Conservation (phyloP, 2,329 filamentous ascomycete species). For the Colletotrichum orchidophilum region DNA sequence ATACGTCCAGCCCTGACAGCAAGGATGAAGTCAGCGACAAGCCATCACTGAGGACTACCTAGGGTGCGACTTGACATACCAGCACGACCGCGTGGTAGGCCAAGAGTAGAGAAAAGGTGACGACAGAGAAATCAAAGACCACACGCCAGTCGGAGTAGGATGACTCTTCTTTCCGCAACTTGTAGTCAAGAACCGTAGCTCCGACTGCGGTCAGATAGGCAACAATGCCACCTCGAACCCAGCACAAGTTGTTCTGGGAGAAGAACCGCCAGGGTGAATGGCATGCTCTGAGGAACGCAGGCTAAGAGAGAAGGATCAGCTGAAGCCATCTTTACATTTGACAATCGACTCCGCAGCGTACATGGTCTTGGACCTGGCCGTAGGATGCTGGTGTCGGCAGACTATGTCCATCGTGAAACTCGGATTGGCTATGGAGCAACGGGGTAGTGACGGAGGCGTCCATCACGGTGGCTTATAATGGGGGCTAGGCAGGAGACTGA, state of each 20-base stretch:
- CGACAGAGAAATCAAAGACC: conserved; percentile 59
- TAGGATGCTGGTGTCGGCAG: conserved; percentile 32
- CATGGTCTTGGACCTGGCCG: conserved; percentile 41
- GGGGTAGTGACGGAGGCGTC: conserved; percentile 34
- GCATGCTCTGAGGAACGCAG: conserved; percentile 60
- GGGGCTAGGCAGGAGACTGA: background rate
- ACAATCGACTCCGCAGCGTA: conserved; percentile 33
- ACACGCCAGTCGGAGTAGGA: conserved; percentile 51
- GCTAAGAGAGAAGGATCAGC: conserved; percentile 44
- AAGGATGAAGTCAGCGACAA: background rate
- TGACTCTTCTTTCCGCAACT: conserved; percentile 50
- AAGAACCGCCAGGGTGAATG: conserved; percentile 61
- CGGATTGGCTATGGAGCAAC: conserved; percentile 29
- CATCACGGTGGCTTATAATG: conserved; percentile 3
- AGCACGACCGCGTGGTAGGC: conserved; percentile 57
- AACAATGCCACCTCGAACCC: conserved; percentile 53
- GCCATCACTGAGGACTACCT: background rate
- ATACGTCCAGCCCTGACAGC: conserved; percentile 58
- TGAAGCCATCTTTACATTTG: background rate
- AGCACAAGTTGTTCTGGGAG: conserved; percentile 55
- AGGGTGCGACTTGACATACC: conserved; percentile 45
- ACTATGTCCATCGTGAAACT: conserved; percentile 1
- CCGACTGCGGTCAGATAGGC: conserved; percentile 53
- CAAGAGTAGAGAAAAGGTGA: conserved; percentile 53
- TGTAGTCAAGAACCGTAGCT: conserved; percentile 55